Percentiles rank a stretch among this genome's conserved stretches.
phyloP scores from a whole-genome alignment of 495 filamentous ascomycete species.

The Xylaria palmicola region DNA sequence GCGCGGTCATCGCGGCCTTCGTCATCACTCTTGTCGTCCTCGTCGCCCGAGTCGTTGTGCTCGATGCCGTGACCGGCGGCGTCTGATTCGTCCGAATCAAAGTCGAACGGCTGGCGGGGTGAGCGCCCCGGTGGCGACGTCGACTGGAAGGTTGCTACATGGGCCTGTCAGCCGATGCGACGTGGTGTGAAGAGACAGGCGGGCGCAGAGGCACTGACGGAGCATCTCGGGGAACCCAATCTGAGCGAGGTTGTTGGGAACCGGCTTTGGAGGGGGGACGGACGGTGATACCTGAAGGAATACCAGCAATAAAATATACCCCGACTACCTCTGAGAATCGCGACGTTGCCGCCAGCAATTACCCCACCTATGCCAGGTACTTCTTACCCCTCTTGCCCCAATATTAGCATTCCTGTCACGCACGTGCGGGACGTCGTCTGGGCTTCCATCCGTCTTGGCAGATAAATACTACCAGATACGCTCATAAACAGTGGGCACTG shows the following conservation, averaged over 20 bases:
- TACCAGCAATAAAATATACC: too few species aligned
- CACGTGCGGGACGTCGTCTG: too few species aligned
- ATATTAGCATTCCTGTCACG: background rate
- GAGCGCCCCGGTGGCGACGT: slow-evolving; percentile 22
- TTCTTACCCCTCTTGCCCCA: too few species aligned
- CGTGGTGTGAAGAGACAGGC: background rate
- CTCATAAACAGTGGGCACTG: too few species aligned
- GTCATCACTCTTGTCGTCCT: slow-evolving; percentile 12
- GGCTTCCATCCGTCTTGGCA: too few species aligned
- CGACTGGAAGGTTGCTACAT: slow-evolving; percentile 21
- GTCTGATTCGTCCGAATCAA: slow-evolving; percentile 29
- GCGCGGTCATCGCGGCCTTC: slow-evolving; percentile 14
- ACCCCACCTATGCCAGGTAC: too few species aligned
- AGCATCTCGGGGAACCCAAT: background rate
- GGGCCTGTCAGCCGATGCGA: slow-evolving; percentile 21
- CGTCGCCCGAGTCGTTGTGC: slow-evolving; percentile 13
- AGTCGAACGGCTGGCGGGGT: slow-evolving; percentile 26
- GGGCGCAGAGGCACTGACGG: slow-evolving; percentile 3
- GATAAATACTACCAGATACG: too few species aligned
- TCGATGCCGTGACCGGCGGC: slow-evolving; percentile 18
- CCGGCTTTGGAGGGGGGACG: background rate
- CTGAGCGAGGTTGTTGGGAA: background rate
- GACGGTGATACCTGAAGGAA: too few species aligned
- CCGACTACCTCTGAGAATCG: too few species aligned
- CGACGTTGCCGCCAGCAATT: too few species aligned